A percentile compares a stretch with the other conserved stretches of the same genome.
Conservation (phyloP, 2,329 filamentous ascomycete genomes). For the Sclerotinia trifoliorum region DNA sequence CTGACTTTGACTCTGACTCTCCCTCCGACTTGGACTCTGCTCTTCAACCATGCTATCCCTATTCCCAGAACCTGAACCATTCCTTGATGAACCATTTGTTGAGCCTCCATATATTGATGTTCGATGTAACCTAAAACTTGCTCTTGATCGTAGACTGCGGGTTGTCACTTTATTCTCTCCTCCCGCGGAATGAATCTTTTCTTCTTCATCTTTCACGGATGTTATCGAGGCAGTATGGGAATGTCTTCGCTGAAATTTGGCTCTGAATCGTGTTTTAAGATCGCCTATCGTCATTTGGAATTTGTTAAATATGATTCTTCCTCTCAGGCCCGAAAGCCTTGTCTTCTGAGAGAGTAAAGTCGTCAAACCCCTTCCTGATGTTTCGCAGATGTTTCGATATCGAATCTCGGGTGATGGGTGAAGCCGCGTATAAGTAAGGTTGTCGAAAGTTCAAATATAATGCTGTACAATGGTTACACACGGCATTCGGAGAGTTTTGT, state of each 20-base stretch:
- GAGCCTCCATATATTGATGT: constrained; percentile 13
- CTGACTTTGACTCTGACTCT: background rate
- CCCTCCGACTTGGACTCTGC: background rate
- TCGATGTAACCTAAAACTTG: constrained; percentile 13
- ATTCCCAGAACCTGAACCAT: background rate
- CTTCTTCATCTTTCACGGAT: constrained; percentile 11
- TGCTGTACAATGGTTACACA: constrained; percentile 13
- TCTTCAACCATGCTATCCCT: constrained; percentile 2
- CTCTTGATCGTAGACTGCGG: constrained; percentile 10
- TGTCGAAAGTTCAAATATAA: constrained; percentile 4
- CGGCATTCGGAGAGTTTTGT: constrained; percentile 10
- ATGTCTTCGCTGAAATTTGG: constrained; percentile 23
- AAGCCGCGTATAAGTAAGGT: background rate
- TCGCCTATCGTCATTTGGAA: constrained; percentile 22
- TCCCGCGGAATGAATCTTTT: background rate
- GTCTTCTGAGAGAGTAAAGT: background rate
- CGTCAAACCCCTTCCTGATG: background rate
- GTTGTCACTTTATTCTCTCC: constrained; percentile 9
- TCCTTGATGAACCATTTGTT: constrained; percentile 15
- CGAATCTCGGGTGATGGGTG: background rate
- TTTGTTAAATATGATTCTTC: background rate
- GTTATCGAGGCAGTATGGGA: constrained; percentile 9
- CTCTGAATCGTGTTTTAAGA: constrained; percentile 22
- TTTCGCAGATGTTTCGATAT: background rate
- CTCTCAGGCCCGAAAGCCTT: constrained; percentile 2